Evolutionary conservation across 768 basidiomycete genomes (phyloP).

Genomic region (Mycena olivaceomarginata): DNA sequence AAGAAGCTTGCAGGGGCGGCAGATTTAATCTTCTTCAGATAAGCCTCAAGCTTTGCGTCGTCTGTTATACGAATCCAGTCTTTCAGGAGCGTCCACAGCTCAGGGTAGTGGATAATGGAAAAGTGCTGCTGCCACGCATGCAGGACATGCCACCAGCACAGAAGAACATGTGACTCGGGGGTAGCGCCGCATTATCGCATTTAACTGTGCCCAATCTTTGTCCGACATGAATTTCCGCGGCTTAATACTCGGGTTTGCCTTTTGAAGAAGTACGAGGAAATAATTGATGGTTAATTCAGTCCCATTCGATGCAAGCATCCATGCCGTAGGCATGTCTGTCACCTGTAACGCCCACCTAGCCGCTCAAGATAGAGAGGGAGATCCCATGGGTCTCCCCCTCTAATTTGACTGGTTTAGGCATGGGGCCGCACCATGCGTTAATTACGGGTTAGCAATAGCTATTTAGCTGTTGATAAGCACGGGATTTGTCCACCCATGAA

Average conservation of each 20-base stretch:
- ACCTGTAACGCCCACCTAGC: too few species aligned
- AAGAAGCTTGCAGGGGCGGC: background rate
- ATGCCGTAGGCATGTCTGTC: slow-evolving; percentile 40
- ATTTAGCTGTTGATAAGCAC: too few species aligned
- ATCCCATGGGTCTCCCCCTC: too few species aligned
- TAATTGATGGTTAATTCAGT: slow-evolving; percentile 44
- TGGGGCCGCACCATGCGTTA: too few species aligned
- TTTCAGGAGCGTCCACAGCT: slow-evolving; percentile 49
- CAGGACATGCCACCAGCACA: too few species aligned
- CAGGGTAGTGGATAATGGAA: slow-evolving; percentile 20
- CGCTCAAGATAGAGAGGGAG: too few species aligned
- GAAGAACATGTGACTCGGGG: slow-evolving; percentile 55
- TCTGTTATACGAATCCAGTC: slow-evolving; percentile 43
- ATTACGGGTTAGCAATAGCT: too few species aligned
- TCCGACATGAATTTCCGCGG: slow-evolving; percentile 23
- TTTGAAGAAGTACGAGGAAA: slow-evolving; percentile 20
- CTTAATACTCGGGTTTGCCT: background rate
- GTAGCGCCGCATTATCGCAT: slow-evolving; percentile 27
- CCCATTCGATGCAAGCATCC: slow-evolving; percentile 47
- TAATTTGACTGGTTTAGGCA: too few species aligned
- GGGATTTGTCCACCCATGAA: too few species aligned
- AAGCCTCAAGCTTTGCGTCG: background rate
- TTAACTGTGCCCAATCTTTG: slow-evolving; percentile 17
- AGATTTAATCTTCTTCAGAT: background rate
- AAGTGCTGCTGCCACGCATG: slow-evolving; percentile 55